Evolutionary conservation across 2,329 filamentous ascomycete genomes (phyloP).

Genomic region (Hirsutella thompsonii): DNA sequence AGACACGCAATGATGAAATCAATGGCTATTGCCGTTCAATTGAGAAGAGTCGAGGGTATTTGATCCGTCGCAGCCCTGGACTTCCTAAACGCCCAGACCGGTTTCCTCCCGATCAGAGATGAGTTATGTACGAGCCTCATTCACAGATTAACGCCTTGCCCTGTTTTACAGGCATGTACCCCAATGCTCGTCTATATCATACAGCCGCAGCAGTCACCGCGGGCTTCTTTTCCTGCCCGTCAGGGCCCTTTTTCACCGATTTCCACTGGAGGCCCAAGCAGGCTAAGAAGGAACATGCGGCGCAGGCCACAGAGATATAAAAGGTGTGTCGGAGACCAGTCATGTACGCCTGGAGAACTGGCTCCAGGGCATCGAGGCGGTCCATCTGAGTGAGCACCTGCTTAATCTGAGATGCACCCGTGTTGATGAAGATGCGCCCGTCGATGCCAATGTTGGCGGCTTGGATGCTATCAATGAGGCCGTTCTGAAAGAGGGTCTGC

Average conservation of each 20-base stretch:
- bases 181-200: neutral
- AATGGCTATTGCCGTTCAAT: too few relatives aligned
- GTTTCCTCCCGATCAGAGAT: too few relatives aligned
- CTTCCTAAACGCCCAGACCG: too few relatives aligned
- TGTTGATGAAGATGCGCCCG: constrained; percentile 34
- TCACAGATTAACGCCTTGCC: neutral
- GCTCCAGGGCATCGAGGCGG: constrained; percentile 25
- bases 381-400: constrained; percentile 27
- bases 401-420: constrained; percentile 36
- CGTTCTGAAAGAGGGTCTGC: constrained; percentile 57
- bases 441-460: constrained; percentile 30
- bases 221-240: constrained; percentile 13
- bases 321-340: constrained; percentile 35
- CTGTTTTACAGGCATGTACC: neutral
- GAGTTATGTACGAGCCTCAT: too few relatives aligned
- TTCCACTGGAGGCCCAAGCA: constrained; percentile 35
- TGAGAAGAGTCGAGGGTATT: too few relatives aligned
- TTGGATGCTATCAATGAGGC: constrained; percentile 39
- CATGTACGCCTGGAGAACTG: constrained; percentile 36
- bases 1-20: constrained; percentile 23
- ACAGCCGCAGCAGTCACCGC: constrained; percentile 9
- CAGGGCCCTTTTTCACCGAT: constrained; percentile 34
- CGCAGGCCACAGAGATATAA: constrained; percentile 37
- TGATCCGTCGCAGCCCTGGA: too few relatives aligned
- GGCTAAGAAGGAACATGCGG: constrained; percentile 29